These are phyloP conservation scores for Larix kaempferi DNA, from an alignment of 75 land plant species.

Conservation along the genomic window DNA sequence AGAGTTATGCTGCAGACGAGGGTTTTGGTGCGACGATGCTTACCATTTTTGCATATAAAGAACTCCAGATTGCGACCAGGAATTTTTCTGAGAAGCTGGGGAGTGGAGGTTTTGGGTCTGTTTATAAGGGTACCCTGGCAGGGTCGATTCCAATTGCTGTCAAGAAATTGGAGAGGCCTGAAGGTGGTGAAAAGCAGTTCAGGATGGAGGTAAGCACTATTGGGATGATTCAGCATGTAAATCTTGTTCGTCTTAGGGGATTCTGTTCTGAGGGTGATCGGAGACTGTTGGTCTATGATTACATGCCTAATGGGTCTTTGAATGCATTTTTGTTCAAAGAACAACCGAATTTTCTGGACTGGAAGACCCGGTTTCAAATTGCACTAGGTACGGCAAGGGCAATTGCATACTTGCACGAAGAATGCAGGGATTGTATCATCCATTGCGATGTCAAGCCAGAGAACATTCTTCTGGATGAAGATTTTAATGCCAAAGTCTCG, in stretches of 20 bases:
- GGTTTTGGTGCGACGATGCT: too few species aligned
- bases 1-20: too few species aligned
- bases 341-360: constrained; percentile 4
- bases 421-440: constrained; percentile 14
- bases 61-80: too few species aligned
- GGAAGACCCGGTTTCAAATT: constrained; percentile 10
- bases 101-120: too few species aligned
- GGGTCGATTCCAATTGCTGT: constrained; percentile 26
- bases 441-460: constrained; percentile 21
- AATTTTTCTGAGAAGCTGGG: too few species aligned
- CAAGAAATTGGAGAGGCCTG: constrained; percentile 25
- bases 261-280: constrained; percentile 28
- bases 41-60: too few species aligned
- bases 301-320: constrained; percentile 76
- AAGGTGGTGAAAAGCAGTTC: constrained; percentile 44
- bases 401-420: constrained; percentile 20
- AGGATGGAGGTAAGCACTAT: constrained; percentile 34
- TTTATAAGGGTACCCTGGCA: constrained; percentile 19
- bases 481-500: constrained; percentile 20
- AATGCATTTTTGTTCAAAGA: constrained; percentile 44
- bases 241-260: constrained; percentile 35
- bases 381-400: constrained; percentile 12
- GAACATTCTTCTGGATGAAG: constrained; percentile 17
- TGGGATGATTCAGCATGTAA: constrained; percentile 36
- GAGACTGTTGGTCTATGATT: constrained; percentile 29